phyloP scores from a whole-genome alignment of 2,329 filamentous ascomycete species.

The Apiospora hydei region DNA sequence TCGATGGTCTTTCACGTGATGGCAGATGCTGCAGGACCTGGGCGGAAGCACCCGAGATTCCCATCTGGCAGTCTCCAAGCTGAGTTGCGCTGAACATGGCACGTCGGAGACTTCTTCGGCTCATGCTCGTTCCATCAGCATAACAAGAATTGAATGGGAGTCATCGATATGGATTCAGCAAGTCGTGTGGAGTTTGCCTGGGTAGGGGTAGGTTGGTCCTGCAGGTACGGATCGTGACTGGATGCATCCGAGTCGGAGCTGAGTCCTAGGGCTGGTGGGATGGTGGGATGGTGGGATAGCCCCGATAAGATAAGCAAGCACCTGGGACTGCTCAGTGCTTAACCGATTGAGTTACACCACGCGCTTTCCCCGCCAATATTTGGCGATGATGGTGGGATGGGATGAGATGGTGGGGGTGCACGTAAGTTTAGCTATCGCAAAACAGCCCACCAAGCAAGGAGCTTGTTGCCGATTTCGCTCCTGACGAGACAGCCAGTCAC shows the following conservation, averaged over 20 bases:
- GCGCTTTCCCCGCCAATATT: too few relatives aligned
- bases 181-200: background rate
- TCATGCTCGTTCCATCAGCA: background rate
- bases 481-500: too few relatives aligned
- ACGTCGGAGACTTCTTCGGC: background rate
- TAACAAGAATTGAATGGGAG: background rate
- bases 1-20: background rate
- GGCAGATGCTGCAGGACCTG: too few relatives aligned
- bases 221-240: background rate
- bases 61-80: background rate
- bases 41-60: too few relatives aligned
- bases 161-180: background rate
- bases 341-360: too few relatives aligned
- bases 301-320: background rate
- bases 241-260: background rate
- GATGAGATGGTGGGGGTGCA: constrained; percentile 4
- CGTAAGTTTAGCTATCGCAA: background rate
- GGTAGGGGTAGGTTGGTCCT: background rate
- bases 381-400: background rate
- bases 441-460: too few relatives aligned
- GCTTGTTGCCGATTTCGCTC: too few relatives aligned
- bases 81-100: background rate
- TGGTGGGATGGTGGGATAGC: background rate
- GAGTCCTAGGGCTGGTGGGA: background rate
- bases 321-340: too few relatives aligned